A percentile compares a stretch with the other conserved stretches of the same genome.
Evolutionary conservation across 2,329 filamentous ascomycete species (phyloP).

Genomic region (Graphilbum sp.): DNA sequence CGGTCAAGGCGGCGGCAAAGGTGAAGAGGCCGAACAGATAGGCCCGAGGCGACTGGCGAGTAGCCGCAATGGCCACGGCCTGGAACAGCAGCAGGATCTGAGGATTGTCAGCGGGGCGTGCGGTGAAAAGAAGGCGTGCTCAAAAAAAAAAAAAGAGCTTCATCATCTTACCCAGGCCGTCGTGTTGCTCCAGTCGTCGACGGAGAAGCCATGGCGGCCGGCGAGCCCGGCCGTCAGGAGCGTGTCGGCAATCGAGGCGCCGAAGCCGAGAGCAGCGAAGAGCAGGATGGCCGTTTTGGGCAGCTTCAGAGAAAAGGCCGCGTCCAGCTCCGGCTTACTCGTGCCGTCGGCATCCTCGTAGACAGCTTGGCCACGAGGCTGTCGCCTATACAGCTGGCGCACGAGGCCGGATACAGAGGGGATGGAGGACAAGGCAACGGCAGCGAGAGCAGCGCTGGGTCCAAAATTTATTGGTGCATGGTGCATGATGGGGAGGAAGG

Average conservation of each 20-base stretch:
- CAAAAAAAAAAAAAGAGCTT: too few species aligned
- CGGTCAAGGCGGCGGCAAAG: constrained; percentile 28
- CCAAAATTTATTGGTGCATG: constrained; percentile 13
- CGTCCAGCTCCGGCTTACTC: constrained; percentile 45
- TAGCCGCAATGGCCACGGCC: constrained; percentile 29
- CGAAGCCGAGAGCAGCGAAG: constrained; percentile 36
- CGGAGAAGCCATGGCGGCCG: constrained; percentile 20
- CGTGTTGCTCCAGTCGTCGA: constrained; percentile 44
- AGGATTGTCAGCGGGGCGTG: too few species aligned
- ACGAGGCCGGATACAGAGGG: constrained; percentile 15
- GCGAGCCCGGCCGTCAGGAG: constrained; percentile 29
- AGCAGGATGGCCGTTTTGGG: constrained; percentile 38
- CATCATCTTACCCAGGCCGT: constrained; percentile 51
- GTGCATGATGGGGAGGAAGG: constrained; percentile 10
- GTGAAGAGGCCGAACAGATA: constrained; percentile 37
- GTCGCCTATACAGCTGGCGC: constrained; percentile 12
- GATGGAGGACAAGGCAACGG: constrained; percentile 15
- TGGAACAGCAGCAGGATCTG: constrained; percentile 37
- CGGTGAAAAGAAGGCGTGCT: too few species aligned
- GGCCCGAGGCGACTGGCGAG: constrained; percentile 31
- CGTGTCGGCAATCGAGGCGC: constrained; percentile 37
- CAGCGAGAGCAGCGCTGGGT: constrained; percentile 13
- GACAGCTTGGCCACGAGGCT: constrained; percentile 17
- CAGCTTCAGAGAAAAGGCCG: constrained; percentile 42
- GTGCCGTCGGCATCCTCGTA: constrained; percentile 58